Percentiles rank a stretch among this genome's conserved stretches.
These are phyloP conservation scores for Fusarium kyushuense DNA, from an alignment of 2,329 filamentous ascomycete species.

Conservation along the genomic window DNA sequence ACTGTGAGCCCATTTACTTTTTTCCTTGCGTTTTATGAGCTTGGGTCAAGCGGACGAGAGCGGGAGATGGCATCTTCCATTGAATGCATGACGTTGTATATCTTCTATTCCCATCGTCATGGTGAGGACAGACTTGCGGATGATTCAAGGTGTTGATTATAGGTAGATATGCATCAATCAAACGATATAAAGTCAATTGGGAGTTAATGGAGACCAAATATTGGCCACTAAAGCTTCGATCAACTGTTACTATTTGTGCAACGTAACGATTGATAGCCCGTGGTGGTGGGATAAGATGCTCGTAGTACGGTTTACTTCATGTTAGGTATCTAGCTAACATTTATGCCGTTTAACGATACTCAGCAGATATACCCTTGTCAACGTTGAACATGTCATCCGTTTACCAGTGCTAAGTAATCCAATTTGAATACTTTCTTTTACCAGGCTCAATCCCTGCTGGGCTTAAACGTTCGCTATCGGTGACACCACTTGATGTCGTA, in stretches of 20 bases:
- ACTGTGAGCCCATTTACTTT: slow-evolving; percentile 43
- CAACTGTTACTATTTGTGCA: neutral
- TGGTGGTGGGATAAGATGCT: slow-evolving; percentile 1
- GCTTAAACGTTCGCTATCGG: slow-evolving; percentile 35
- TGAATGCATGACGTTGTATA: slow-evolving; percentile 22
- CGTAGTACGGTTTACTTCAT: neutral
- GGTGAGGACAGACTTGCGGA: slow-evolving; percentile 19
- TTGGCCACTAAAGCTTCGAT: neutral
- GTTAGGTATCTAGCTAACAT: neutral
- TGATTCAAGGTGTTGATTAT: slow-evolving; percentile 23
- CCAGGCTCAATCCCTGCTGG: neutral
- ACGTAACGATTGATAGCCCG: neutral
- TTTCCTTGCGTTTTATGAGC: slow-evolving; percentile 40
- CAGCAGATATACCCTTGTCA: neutral
- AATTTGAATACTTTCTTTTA: neutral
- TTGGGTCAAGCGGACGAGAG: slow-evolving; percentile 32
- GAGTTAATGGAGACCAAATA: neutral
- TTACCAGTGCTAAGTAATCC: neutral
- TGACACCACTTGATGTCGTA: slow-evolving; percentile 33
- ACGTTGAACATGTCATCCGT: neutral
- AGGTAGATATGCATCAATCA: slow-evolving; percentile 6
- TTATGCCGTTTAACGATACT: neutral
- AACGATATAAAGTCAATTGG: slow-evolving; percentile 4
- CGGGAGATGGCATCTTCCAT: slow-evolving; percentile 17
- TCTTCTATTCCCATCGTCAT: slow-evolving; percentile 17